A percentile compares a stretch with the other conserved stretches of the same genome.
These are phyloP conservation scores for Fusarium sp. DNA, from an alignment of 2,329 filamentous ascomycete species.

Conservation along the genomic window DNA sequence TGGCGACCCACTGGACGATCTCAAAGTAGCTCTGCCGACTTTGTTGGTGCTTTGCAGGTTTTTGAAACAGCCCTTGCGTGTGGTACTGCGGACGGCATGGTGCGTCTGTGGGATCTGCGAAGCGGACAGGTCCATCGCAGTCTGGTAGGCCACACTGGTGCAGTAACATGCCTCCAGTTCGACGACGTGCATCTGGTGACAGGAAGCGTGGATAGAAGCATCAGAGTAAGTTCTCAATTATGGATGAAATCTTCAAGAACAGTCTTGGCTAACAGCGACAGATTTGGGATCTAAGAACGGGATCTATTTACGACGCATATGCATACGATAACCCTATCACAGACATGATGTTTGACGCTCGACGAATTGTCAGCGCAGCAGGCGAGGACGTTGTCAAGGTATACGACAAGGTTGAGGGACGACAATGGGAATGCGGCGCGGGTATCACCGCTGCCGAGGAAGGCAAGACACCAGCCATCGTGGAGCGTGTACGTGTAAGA, in stretches of 20 bases:
- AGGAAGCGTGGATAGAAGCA: slow-evolving; percentile 90
- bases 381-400: slow-evolving; percentile 96
- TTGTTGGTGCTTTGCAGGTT: slow-evolving; percentile 93
- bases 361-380: slow-evolving; percentile 89
- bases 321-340: slow-evolving; percentile 94
- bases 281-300: slow-evolving; percentile 99
- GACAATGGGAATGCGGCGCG: slow-evolving; percentile 96
- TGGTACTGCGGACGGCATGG: slow-evolving; percentile 97
- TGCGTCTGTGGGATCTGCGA: slow-evolving; percentile 94
- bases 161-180: slow-evolving; percentile 94
- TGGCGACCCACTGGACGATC: slow-evolving; percentile 82
- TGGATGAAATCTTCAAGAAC: background rate
- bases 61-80: slow-evolving; percentile 97
- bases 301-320: slow-evolving; percentile 94
- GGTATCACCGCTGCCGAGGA: slow-evolving; percentile 78
- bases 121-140: slow-evolving; percentile 98
- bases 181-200: slow-evolving; percentile 96
- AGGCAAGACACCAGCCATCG: slow-evolving; percentile 73
- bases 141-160: slow-evolving; percentile 93
- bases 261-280: slow-evolving; percentile 58
- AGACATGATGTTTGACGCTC: slow-evolving; percentile 96
- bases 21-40: slow-evolving; percentile 78
- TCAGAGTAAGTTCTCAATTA: slow-evolving; percentile 77
- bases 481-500: slow-evolving; percentile 90
- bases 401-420: slow-evolving; percentile 95